Evolutionary conservation across 805 yeast species (phyloP).

Genomic region (Candida vartiovaarae): DNA sequence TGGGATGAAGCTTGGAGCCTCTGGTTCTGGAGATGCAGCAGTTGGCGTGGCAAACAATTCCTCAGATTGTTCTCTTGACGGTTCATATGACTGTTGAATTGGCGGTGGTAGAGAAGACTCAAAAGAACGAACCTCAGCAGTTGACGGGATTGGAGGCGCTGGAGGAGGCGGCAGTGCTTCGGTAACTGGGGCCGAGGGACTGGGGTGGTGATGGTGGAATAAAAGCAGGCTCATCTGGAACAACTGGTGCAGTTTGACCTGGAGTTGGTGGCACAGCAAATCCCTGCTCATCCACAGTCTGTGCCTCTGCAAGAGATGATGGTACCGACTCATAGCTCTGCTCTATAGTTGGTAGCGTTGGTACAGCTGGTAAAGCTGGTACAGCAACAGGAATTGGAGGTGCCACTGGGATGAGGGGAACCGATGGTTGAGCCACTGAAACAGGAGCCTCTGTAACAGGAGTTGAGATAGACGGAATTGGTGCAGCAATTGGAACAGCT

Average conservation of each 20-base stretch:
- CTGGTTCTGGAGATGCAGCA: slow-evolving; percentile 25
- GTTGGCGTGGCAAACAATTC: slow-evolving; percentile 14
- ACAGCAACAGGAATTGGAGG: slow-evolving; percentile 2
- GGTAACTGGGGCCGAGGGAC: no score
- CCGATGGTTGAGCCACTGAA: slow-evolving; percentile 1
- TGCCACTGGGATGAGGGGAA: background rate
- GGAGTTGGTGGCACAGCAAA: background rate
- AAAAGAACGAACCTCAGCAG: no score
- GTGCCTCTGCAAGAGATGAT: no score
- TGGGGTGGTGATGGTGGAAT: slow-evolving; percentile 16
- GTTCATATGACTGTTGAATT: slow-evolving; percentile 15
- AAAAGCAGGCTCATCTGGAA: background rate
- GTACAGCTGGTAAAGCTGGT: slow-evolving; percentile 3
- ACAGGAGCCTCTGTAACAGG: slow-evolving; percentile 3
- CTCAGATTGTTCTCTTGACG: slow-evolving; percentile 3
- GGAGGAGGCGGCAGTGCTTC: no score
- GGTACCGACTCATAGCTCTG: no score
- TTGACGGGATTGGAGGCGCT: no score
- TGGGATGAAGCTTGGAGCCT: slow-evolving; percentile 18
- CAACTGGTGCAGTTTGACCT: slow-evolving; percentile 14
- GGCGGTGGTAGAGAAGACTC: background rate
- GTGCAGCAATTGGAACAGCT: slow-evolving; percentile 25
- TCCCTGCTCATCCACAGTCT: background rate
- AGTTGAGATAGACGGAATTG: slow-evolving; percentile 21
- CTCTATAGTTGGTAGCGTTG: no score